Evolutionary conservation across 345 rosid genomes (phyloP).

Genomic region (Camelina sativa): DNA sequence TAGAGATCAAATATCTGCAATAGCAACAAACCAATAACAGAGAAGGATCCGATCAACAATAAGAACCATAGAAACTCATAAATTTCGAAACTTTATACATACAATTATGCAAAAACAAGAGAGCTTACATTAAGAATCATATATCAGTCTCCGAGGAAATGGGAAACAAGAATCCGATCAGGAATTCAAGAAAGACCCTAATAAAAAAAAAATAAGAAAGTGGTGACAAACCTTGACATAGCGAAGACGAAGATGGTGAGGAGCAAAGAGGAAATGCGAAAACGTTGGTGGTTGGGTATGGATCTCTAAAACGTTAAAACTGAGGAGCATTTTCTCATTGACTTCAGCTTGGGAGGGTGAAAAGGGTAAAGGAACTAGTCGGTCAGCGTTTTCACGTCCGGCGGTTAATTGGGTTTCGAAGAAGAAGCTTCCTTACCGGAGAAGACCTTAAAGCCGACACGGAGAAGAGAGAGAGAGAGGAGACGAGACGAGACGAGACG

Average conservation of each 20-base stretch:
- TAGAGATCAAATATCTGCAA: constrained; percentile 33
- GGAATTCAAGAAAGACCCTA: neutral
- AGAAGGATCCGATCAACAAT: constrained; percentile 20
- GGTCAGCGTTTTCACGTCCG: constrained; percentile 18
- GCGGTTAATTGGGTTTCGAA: constrained; percentile 28
- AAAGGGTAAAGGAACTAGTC: neutral
- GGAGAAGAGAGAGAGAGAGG: constrained; percentile 29
- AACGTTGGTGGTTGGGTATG: constrained; percentile 11
- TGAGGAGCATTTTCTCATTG: constrained; percentile 47
- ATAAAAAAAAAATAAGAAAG: neutral
- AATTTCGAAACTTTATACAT: constrained; percentile 24
- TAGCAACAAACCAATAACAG: constrained; percentile 6
- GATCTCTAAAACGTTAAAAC: constrained; percentile 37
- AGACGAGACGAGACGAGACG: neutral
- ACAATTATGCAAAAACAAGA: neutral
- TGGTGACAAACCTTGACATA: constrained; percentile 46
- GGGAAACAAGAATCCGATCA: constrained; percentile 36
- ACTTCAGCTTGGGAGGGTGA: constrained; percentile 1
- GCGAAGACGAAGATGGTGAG: constrained; percentile 31
- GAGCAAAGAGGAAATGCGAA: constrained; percentile 16
- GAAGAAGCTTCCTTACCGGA: constrained; percentile 28
- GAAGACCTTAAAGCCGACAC: constrained; percentile 39
- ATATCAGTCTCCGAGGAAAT: constrained; percentile 33
- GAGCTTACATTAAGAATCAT: constrained; percentile 3
- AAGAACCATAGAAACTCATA: neutral